These are phyloP conservation scores for Hypericum androsaemum DNA, from an alignment of 345 rosid species.

Conservation along the genomic window DNA sequence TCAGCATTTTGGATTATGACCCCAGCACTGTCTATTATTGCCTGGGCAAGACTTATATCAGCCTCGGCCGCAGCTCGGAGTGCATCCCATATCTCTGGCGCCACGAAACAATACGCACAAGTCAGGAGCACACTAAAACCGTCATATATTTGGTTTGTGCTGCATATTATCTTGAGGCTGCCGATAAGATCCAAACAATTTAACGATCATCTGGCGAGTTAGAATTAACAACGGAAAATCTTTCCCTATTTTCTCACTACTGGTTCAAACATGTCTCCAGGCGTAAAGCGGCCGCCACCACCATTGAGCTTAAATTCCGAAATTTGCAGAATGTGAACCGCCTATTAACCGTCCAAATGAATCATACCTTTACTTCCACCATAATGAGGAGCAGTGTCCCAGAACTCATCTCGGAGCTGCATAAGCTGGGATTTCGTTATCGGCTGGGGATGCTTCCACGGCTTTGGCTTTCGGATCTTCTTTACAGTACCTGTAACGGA, in stretches of 20 bases:
- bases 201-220: no score
- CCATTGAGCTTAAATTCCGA: no score
- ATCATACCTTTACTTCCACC: conserved; percentile 71
- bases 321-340: no score
- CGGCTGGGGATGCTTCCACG: conserved; percentile 82
- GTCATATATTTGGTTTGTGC: no score
- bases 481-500: conserved; percentile 38
- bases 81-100: conserved; percentile 82
- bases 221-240: no score
- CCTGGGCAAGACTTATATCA: conserved; percentile 51
- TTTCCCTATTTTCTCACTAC: no score
- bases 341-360: not conserved
- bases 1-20: conserved; percentile 60
- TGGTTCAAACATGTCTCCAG: no score
- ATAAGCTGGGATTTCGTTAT: conserved; percentile 58
- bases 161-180: no score
- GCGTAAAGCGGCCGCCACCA: no score
- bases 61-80: conserved; percentile 70
- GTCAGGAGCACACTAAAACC: not conserved
- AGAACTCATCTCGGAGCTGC: conserved; percentile 81
- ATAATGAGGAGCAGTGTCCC: conserved; percentile 97
- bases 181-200: no score
- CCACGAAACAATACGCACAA: not conserved
- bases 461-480: conserved; percentile 77
- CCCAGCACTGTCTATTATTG: conserved; percentile 73